These are phyloP conservation scores for Vaucheria bursata DNA, from an alignment of 352 stramenopile species.

Conservation along the genomic window DNA sequence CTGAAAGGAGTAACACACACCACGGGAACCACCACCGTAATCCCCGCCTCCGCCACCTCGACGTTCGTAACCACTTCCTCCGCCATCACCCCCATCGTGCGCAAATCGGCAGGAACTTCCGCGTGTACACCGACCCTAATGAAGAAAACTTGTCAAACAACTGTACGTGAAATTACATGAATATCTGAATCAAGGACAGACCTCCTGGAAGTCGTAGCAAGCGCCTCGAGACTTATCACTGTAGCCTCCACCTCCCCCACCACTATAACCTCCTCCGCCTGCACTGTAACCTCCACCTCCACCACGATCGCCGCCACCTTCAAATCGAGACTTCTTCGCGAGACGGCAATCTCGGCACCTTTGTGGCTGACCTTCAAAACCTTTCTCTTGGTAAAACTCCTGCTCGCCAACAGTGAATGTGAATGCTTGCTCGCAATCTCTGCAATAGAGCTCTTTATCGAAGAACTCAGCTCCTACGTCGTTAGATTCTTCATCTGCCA, in stretches of 20 bases:
- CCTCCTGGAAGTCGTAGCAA: slow-evolving; percentile 8
- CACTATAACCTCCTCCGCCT: neutral
- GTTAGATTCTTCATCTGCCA: too few species aligned
- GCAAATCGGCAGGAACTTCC: slow-evolving; percentile 1
- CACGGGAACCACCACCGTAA: slow-evolving; percentile 8
- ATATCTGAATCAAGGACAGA: too few species aligned
- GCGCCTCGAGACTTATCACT: neutral
- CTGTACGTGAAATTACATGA: too few species aligned
- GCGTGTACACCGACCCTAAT: neutral
- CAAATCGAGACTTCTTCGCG: slow-evolving; percentile 30
- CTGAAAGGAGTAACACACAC: slow-evolving; percentile 37
- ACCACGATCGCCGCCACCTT: neutral
- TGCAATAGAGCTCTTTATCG: slow-evolving; percentile 38
- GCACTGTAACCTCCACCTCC: neutral
- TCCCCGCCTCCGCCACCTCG: neutral
- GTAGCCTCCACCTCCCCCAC: too few species aligned
- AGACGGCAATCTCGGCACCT: slow-evolving; percentile 36
- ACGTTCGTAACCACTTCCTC: neutral
- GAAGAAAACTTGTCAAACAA: too few species aligned
- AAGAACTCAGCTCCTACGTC: slow-evolving; percentile 29
- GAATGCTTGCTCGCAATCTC: slow-evolving; percentile 36
- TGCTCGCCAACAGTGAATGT: slow-evolving; percentile 39
- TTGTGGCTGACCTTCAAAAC: slow-evolving; percentile 37
- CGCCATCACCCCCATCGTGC: slow-evolving; percentile 5
- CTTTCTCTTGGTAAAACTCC: slow-evolving; percentile 39